Evolutionary conservation across 495 filamentous ascomycete genomes (phyloP), one percentile per base, ranked within the genome.

Genomic region (Xylaria acuta): DNA sequence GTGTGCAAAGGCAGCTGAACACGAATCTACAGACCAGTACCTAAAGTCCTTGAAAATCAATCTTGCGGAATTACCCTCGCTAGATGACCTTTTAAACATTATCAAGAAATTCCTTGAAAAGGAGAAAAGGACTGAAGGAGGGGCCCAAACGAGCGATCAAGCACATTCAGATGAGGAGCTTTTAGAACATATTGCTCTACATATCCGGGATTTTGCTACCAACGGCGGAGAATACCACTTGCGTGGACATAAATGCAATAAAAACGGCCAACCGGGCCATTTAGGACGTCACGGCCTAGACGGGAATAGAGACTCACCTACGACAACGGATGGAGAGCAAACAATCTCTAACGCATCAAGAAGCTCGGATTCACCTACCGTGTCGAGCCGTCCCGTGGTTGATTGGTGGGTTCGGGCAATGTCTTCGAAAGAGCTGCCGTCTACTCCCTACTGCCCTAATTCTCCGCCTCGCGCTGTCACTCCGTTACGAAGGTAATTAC

Each of bases 231-330:
- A 56, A 27, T 0, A 25, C 1, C 16, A 34, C 16, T 20, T 43
- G 49, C 62, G 62, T 14, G 41, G 18, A 25, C 69, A 66, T 40
- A 66, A 56, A 32, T 71, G 69, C 47, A 47, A 67, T 5, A 22
- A 56, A 9, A 32, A 38, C 0, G 70, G 49, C 20, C 70, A 34
- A 40, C 41, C 60, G 8, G 63, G 59, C 22, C 70, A 65, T 30
- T 51, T 56, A 40, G 40, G 45, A 41, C 62, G 66, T 54, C 77
- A 77, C 18, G 75, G 77, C 56, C 72, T 77, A 60, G 77, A 79
- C 65, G 75, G 77, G 32, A 77, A 77, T 40, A 67, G 75, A 63
- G 77, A 79, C 65, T 75, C 70, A 65, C 77, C 74, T 66, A 32
- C 73, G 62, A 74, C 71, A 40, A 59, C 64, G 0, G 68, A 70